These are phyloP conservation scores for Phytophthora pini DNA, from an alignment of 352 stramenopile species.

Conservation along the genomic window DNA sequence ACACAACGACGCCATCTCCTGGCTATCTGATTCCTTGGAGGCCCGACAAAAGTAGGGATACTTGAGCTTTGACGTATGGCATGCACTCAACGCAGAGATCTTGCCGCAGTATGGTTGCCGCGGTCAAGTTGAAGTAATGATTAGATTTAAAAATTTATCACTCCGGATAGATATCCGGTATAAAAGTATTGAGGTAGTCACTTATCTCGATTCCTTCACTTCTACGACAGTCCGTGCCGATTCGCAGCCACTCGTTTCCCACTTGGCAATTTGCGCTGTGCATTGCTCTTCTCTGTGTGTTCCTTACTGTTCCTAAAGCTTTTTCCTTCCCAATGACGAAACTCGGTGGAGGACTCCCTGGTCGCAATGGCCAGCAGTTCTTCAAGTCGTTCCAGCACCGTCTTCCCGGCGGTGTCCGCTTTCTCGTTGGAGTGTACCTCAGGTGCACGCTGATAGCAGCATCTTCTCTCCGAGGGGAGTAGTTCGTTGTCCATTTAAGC, in stretches of 20 bases:
- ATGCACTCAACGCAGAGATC: no score
- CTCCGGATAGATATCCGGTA: conserved; percentile 1
- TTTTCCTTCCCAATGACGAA: conserved; percentile 51
- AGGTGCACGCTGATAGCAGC: conserved; percentile 71
- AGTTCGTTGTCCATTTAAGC: conserved; percentile 5
- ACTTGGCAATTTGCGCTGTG: not conserved
- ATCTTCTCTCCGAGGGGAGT: conserved; percentile 86
- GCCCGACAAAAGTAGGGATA: no score
- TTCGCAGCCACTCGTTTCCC: conserved; percentile 1
- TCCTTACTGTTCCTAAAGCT: no score
- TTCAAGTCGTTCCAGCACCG: conserved; percentile 61
- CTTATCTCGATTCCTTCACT: not conserved
- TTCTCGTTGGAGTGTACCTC: conserved; percentile 66
- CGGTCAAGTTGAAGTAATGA: no score
- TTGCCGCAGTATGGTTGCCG: no score
- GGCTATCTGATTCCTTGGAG: no score
- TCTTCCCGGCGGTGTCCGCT: conserved; percentile 37
- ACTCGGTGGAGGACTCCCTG: conserved; percentile 9
- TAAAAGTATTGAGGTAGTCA: not conserved
- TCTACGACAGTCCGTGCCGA: not conserved
- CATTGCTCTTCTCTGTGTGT: no score
- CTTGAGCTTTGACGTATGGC: no score
- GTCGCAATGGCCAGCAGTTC: not conserved
- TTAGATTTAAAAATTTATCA: not conserved
- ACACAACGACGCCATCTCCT: no score